phyloP scores from a whole-genome alignment of 2,329 filamentous ascomycete species.

The Penicillium janthinellum region DNA sequence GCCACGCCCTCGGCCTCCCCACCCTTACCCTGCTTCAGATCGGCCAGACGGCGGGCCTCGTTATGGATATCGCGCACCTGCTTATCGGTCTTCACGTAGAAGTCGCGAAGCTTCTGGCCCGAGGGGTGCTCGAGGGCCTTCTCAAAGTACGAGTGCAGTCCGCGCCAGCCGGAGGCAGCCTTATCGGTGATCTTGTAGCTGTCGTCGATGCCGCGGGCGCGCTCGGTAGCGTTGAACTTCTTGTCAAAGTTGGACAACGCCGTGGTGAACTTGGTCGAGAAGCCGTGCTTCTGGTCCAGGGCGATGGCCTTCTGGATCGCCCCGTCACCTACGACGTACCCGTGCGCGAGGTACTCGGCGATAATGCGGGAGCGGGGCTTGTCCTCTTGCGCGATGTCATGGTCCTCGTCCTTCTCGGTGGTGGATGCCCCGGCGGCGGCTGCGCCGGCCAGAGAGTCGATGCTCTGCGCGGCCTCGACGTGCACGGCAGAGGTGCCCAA shows the following conservation, averaged over 20 bases:
- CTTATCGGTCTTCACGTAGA: conserved; percentile 82
- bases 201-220: conserved; percentile 79
- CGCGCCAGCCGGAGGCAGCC: conserved; percentile 66
- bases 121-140: conserved; percentile 86
- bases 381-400: conserved; percentile 89
- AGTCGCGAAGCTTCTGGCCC: conserved; percentile 81
- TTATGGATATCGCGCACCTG: conserved; percentile 92
- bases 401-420: conserved; percentile 55
- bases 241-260: conserved; percentile 76
- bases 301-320: conserved; percentile 82
- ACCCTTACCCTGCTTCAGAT: conserved; percentile 70
- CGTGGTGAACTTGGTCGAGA: conserved; percentile 75
- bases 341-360: conserved; percentile 94
- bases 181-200: conserved; percentile 79
- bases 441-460: conserved; percentile 64
- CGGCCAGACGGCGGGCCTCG: conserved; percentile 84
- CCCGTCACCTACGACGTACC: conserved; percentile 77
- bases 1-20: conserved; percentile 33
- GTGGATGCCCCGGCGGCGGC: conserved; percentile 58
- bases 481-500: conserved; percentile 75
- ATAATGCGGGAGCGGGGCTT: conserved; percentile 93
- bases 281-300: conserved; percentile 86
- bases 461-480: conserved; percentile 71
- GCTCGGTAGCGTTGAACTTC: conserved; percentile 86
- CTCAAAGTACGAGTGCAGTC: conserved; percentile 87